Evolutionary conservation across 352 stramenopile genomes (phyloP).

Genomic region (Phytophthora foliorum): DNA sequence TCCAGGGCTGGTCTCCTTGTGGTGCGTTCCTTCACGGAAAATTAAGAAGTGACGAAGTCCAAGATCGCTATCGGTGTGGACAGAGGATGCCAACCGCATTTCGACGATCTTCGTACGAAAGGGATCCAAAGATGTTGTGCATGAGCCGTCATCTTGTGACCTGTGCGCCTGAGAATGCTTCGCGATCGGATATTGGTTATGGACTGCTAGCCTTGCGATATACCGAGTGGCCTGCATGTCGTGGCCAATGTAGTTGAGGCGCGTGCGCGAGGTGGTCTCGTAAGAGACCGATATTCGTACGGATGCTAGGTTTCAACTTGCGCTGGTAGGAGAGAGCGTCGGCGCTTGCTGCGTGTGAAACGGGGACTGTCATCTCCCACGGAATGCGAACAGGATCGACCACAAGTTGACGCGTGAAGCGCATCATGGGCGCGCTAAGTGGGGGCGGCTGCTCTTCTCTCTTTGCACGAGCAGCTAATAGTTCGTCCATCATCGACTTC

Average conservation of each 20-base stretch:
- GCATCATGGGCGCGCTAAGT: constrained; percentile 32
- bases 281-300: constrained; percentile 62
- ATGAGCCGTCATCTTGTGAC: constrained; percentile 25
- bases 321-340: constrained; percentile 53
- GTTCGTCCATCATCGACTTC: constrained; percentile 33
- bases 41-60: constrained; percentile 45
- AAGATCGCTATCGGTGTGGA: constrained; percentile 15
- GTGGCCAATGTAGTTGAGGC: constrained; percentile 63
- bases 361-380: constrained; percentile 76
- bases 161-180: neutral
- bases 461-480: constrained; percentile 16
- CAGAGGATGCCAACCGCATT: constrained; percentile 15
- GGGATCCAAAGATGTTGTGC: constrained; percentile 28
- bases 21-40: constrained; percentile 42
- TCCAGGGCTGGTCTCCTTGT: constrained; percentile 26
- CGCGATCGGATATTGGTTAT: constrained; percentile 5
- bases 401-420: constrained; percentile 56
- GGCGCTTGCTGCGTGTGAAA: constrained; percentile 17
- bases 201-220: constrained; percentile 24
- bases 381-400: constrained; percentile 64
- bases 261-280: constrained; percentile 70
- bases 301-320: constrained; percentile 69
- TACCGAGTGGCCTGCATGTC: constrained; percentile 43
- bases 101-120: constrained; percentile 13
- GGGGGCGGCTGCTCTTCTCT: constrained; percentile 18